Base-by-base conservation (phyloP, 257 asterid species). In the Primulina huaijiensis region DNA sequence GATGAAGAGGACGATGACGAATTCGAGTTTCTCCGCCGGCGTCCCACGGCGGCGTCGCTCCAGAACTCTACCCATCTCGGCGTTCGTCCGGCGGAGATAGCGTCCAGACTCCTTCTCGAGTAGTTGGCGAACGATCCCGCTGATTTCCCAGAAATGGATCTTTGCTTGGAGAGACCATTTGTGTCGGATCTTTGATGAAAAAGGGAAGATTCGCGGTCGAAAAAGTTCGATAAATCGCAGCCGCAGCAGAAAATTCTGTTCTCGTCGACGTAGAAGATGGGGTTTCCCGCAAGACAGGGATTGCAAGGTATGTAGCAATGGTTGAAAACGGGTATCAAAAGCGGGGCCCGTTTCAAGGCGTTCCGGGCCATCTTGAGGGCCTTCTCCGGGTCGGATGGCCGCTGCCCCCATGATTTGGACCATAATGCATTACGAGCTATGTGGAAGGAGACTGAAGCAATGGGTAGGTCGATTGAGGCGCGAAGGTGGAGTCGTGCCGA, bases 321-420 rank as follows among this genome's bases (percentile, higher is more conserved):
- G 87, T 88, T 87, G 78, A 92, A 90, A 70, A 92, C 72, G 25
- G 98, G 97, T 7, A 92, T 84, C 57, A 92, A 37, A 16, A 90
- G 86, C 23, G 98, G 98, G 3, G 97, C 96, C 50, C 95, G 79
- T 76, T 90, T 90, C 10, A 92, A 81, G 0, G 97, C 95, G 55
- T 79, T 87, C 56, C 98, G 72, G 19, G 97, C 98, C 34, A 85
- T 73, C 69, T 84, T 87, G 16, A 92, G 78, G 3, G 98, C 98
- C 57, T 78, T 87, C 63, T 87, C 97, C 43, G 92, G 90, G 57
- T 82, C 83, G n/a, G 82, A 17, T 0, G 97, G 97, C 53, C 92
- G 79, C 29, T 87, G 85, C 3, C 98, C 98, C 97, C 97, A 92
- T 0, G 97, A 79, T 35, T 88, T 92, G 14, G 96, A 86, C 98